Percentiles rank a stretch among this genome's conserved stretches.
These are phyloP conservation scores for Ulota crispa DNA, from an alignment of 225 moss, liverwort and hornwort species.

Conservation along the genomic window DNA sequence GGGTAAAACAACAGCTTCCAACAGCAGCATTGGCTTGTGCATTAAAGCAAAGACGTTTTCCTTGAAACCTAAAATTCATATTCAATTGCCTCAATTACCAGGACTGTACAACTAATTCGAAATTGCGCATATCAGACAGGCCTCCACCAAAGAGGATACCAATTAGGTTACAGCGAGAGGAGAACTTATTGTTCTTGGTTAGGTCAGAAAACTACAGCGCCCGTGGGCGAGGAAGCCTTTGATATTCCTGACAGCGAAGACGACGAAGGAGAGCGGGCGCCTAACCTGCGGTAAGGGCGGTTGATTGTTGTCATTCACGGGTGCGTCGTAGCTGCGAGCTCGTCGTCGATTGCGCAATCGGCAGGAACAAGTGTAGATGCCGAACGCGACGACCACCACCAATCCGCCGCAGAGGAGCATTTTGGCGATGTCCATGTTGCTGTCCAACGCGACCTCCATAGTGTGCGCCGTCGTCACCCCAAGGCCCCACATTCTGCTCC, in stretches of 20 bases:
- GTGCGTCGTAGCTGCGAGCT: slow-evolving; percentile 1
- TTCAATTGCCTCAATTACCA: not conserved
- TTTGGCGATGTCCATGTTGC: slow-evolving; percentile 43
- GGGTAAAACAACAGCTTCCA: not conserved
- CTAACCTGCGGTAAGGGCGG: slow-evolving; percentile 30
- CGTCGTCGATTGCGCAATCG: slow-evolving; percentile 25
- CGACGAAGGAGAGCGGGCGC: not conserved
- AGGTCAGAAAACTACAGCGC: slow-evolving; percentile 1
- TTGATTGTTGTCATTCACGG: not conserved
- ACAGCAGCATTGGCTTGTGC: not conserved
- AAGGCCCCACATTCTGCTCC: slow-evolving; percentile 34
- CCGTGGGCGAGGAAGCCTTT: not conserved
- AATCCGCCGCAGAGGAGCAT: slow-evolving; percentile 48
- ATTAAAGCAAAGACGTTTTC: not conserved
- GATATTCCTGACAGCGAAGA: not conserved
- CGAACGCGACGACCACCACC: slow-evolving; percentile 39
- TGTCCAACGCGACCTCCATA: not conserved
- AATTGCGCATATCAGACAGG: not conserved
- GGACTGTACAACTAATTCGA: not conserved
- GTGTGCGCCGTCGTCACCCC: slow-evolving; percentile 24
- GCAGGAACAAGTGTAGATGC: slow-evolving; percentile 39
- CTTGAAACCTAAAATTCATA: slow-evolving; percentile 1
- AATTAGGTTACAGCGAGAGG: not conserved
- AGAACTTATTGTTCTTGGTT: not conserved
- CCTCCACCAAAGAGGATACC: not conserved